phyloP scores from a whole-genome alignment of 2,329 filamentous ascomycete species.

The Apiospora phragmitis region DNA sequence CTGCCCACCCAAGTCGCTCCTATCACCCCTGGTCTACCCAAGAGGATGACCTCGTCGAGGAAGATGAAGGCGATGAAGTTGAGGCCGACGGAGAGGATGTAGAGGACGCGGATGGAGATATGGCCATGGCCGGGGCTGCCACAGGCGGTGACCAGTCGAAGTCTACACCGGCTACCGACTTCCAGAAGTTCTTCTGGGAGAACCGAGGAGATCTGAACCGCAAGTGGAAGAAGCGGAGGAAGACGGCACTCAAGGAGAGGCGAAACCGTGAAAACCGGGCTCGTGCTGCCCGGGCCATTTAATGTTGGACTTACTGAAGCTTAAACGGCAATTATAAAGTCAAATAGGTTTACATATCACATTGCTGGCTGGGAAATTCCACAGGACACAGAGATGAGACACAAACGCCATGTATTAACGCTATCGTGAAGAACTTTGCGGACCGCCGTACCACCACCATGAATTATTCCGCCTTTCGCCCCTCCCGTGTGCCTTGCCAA shows the following conservation, averaged over 20 bases:
- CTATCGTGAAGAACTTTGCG: not conserved
- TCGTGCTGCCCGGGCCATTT: conserved; percentile 45
- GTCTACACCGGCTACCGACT: conserved; percentile 43
- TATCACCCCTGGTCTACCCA: conserved; percentile 57
- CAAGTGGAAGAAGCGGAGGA: conserved; percentile 66
- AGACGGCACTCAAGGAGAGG: conserved; percentile 65
- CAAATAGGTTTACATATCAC: not conserved
- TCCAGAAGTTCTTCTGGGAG: conserved; percentile 69
- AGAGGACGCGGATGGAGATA: conserved; percentile 21
- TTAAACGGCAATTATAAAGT: not conserved
- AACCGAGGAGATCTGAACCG: conserved; percentile 64
- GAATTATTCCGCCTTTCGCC: not conserved
- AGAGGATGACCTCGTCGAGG: conserved; percentile 44
- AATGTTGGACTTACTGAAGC: conserved; percentile 10
- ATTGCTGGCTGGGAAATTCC: too few relatives aligned
- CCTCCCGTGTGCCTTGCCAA: not conserved
- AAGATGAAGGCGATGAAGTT: conserved; percentile 42
- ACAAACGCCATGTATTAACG: conserved; percentile 2
- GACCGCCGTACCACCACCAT: not conserved
- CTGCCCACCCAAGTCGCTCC: conserved; percentile 70
- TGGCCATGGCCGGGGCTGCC: conserved; percentile 17
- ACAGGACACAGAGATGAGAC: not conserved
- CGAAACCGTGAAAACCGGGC: conserved; percentile 65
- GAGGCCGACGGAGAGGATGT: conserved; percentile 28
- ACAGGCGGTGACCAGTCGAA: conserved; percentile 12